Base-by-base conservation (phyloP, 1,284 basidiomycete genomes). In the Termitomyces sp. region DNA sequence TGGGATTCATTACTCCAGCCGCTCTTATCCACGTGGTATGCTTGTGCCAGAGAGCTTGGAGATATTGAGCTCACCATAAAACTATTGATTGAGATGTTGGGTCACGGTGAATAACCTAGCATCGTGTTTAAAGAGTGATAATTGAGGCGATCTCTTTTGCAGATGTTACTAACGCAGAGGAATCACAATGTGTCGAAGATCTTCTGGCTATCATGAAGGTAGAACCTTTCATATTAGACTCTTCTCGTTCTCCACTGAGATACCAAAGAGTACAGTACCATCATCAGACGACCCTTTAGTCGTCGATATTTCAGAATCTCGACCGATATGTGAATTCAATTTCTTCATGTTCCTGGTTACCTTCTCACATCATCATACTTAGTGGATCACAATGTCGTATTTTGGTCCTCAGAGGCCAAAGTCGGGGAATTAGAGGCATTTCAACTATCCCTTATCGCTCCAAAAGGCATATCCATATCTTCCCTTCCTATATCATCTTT, bases 61-160 rank as follows among this genome's bases (percentile, higher is more conserved):
- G 84, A 90, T 61, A 81, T 90, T 26, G 89, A 91, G 57, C 73
- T 86, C 26, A 86, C 87, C 41, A 81, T 92, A 26, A 79, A 77
- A 56, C 68, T 94, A 17, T 67, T 93, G 54, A 65, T 94, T n/a
- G 90, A 94, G 67, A 86, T 92, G 82, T 72, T 94, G 52, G 82
- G 81, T 10, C 81, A 88, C 62, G 84, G 90, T 89, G 53, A 39
- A 38, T 57, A 76, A 53, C 17, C 49, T 21, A 53, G 39, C 19
- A 13, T 28, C 31, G 9, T 9, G 19, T 42, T 50, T n/a, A 19
- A 28, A 48, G 8, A 17, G 4, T 15, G 17, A 40, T 26, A 24
- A 38, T 36, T 48, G 31, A 36, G 42, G n/a, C 9, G 6, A 44
- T n/a, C 3, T 8, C 15, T 60, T 50, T 28, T 24, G 19, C 44